Base-by-base conservation (phyloP, 768 basidiomycete species). In the Leccinum rimulosum region DNA sequence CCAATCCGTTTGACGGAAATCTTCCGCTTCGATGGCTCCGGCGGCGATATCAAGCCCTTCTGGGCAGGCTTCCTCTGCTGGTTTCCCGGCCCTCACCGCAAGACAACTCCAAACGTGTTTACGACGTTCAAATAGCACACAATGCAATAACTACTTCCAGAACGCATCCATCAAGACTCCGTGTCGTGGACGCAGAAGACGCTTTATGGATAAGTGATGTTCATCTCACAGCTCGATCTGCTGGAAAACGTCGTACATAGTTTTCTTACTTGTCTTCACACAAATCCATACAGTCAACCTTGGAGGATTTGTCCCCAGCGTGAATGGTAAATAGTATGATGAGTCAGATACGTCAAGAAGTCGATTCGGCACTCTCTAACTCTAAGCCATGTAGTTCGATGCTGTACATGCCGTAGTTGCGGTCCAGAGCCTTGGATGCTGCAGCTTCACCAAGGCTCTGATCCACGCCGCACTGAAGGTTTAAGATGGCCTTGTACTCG, bases 401-500 rank as follows among this genome's bases (percentile, higher is more conserved):
- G 63, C 93, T 80, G 73, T 93, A 94, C 82, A 88, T 85, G 73
- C 87, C 89, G 72, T 93, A 93, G 66, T 88, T 86, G 50, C 84
- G 82, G 73, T 93, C 86, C 2, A 72, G 68, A 8, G 87, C 83
- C 62, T 80, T 82, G 36, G 79, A 73, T 19, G 72, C 77, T 19
- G 76, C 82, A 22, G 76, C 75, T 36, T 84, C 83, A 19, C 79
- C 80, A 12, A 77, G 74, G n/a, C 72, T 76, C 58, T 81, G 85
- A 67, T 92, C 85, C 36, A 94, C 84, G 15, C 91, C 91, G 68
- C 94, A 96, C 66, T 93, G 93, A 38, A 98, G 80, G 65, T 86
- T 89, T 51, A 98, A 80, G 80, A 98, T 94, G 8, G 84, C 82
- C 71, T 94, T 91, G 74, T 96, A 98, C 68, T 98, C 92, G 64